A percentile compares a stretch with the other conserved stretches of the same genome.
These are phyloP conservation scores for Inga oerstediana DNA, from an alignment of 306 rosid species.

Conservation along the genomic window DNA sequence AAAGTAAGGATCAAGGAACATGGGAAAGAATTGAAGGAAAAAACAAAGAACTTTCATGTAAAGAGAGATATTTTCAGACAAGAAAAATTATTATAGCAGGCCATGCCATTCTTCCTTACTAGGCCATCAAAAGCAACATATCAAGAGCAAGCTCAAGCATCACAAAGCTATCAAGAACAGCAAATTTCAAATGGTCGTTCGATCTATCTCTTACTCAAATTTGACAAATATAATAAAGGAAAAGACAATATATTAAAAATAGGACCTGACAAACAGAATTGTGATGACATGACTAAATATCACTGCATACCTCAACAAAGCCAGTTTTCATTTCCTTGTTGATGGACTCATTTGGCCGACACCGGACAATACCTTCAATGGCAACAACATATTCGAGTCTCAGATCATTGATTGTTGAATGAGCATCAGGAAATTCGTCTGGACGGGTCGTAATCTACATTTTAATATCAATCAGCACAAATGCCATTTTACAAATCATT, in stretches of 20 bases:
- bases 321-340: slow-evolving; percentile 91
- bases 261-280: neutral
- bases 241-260: neutral
- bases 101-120: neutral
- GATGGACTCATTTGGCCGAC: slow-evolving; percentile 76
- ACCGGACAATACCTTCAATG: slow-evolving; percentile 81
- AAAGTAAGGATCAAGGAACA: slow-evolving; percentile 21
- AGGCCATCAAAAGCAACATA: neutral
- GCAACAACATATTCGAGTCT: slow-evolving; percentile 90
- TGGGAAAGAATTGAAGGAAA: slow-evolving; percentile 10
- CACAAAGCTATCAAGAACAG: neutral
- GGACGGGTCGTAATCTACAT: slow-evolving; percentile 87
- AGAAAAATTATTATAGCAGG: neutral
- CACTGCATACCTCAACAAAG: slow-evolving; percentile 61
- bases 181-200: neutral
- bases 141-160: neutral
- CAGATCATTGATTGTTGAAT: slow-evolving; percentile 61
- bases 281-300: neutral
- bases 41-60: neutral
- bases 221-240: neutral
- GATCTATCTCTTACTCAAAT: neutral
- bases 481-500: slow-evolving; percentile 2
- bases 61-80: neutral
- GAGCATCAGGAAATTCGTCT: slow-evolving; percentile 84
- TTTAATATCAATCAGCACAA: slow-evolving; percentile 32